These are phyloP conservation scores for Agarophyton chilense DNA, from an alignment of 23 red algal genomes.

Conservation along the genomic window DNA sequence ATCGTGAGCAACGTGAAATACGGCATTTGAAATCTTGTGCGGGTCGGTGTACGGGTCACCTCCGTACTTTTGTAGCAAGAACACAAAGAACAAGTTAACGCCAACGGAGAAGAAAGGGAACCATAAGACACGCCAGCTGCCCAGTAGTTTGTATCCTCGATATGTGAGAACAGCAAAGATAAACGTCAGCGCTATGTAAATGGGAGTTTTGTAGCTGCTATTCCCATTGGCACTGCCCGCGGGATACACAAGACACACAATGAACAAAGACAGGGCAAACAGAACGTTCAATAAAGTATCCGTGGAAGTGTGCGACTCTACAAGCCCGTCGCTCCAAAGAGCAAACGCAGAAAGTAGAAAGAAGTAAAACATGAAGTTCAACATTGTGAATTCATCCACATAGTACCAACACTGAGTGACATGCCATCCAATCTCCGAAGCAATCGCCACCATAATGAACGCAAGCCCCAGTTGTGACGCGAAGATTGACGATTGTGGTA, in stretches of 20 bases:
- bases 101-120: slow-evolving; percentile 8
- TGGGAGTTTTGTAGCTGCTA: background rate
- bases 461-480: background rate
- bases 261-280: background rate
- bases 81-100: slow-evolving; percentile 11
- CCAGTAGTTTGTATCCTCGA: background rate
- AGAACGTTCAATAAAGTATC: background rate
- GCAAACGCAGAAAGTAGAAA: slow-evolving; percentile 14
- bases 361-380: slow-evolving; percentile 30
- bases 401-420: slow-evolving; percentile 40
- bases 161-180: slow-evolving; percentile 6
- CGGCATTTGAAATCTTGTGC: background rate
- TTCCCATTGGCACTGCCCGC: background rate
- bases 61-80: background rate
- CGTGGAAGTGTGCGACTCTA: background rate
- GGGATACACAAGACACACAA: background rate
- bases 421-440: slow-evolving; percentile 8
- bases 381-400: background rate
- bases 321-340: slow-evolving; percentile 1
- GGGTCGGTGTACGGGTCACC: background rate
- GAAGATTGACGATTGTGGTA: slow-evolving; percentile 5
- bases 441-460: slow-evolving; percentile 31
- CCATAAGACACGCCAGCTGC: background rate
- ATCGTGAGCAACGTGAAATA: slow-evolving; percentile 20
- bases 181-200: background rate